Percentiles rank a stretch among this genome's conserved stretches.
These are phyloP conservation scores for Corymbia maculata DNA, from an alignment of 345 rosid species.

Conservation along the genomic window DNA sequence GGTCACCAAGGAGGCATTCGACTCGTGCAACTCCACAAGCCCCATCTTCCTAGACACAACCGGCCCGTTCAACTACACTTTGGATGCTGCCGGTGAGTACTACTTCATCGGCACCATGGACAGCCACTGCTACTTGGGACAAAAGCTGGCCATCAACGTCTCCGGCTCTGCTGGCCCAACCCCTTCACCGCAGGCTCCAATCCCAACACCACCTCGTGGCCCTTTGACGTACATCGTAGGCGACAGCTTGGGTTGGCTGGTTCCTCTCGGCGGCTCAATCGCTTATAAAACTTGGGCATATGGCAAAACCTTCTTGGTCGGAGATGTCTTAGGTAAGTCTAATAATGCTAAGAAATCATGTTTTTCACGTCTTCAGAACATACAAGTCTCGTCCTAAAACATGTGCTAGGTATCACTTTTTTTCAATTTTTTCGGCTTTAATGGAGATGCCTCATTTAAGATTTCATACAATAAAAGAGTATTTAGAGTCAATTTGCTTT, in stretches of 20 bases:
- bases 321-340: slow-evolving; percentile 30
- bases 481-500: not conserved
- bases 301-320: slow-evolving; percentile 20
- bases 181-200: not conserved
- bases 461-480: not conserved
- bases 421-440: not conserved
- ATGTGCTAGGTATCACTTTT: not conserved
- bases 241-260: slow-evolving; percentile 17
- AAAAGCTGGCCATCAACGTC: not conserved
- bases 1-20: slow-evolving; percentile 23
- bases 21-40: slow-evolving; percentile 19
- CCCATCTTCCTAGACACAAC: slow-evolving; percentile 14
- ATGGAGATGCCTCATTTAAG: not conserved
- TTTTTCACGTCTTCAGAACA: not conserved
- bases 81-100: slow-evolving; percentile 23
- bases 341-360: not conserved
- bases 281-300: slow-evolving; percentile 27
- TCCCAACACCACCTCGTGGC: slow-evolving; percentile 10
- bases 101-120: slow-evolving; percentile 18
- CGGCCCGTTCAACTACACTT: slow-evolving; percentile 20
- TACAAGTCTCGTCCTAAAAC: not conserved
- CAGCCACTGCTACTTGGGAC: slow-evolving; percentile 26
- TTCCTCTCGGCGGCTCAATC: slow-evolving; percentile 8
- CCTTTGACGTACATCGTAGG: slow-evolving; percentile 13
- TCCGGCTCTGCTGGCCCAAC: not conserved